phyloP scores from a whole-genome alignment of 805 yeast species.

The Yarrowia porcina region DNA sequence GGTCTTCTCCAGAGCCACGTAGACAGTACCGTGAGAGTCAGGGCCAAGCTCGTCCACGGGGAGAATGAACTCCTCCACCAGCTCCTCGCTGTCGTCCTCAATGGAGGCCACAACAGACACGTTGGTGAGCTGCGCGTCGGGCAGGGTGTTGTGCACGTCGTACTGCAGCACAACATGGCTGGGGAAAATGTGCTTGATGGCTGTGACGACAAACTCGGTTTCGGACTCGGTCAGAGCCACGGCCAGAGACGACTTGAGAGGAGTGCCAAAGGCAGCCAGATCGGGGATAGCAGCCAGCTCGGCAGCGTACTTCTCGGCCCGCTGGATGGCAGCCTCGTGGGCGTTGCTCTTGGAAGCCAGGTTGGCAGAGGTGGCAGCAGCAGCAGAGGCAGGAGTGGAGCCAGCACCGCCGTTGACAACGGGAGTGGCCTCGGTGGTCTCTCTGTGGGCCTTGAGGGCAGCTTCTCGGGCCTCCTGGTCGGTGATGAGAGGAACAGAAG shows the following conservation, averaged over 20 bases:
- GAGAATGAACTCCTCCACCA: slow-evolving; percentile 67
- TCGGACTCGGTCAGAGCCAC: slow-evolving; percentile 82
- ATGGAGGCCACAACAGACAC: slow-evolving; percentile 56
- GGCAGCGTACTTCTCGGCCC: slow-evolving; percentile 49
- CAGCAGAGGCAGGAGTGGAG: slow-evolving; percentile 39
- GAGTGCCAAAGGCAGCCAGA: slow-evolving; percentile 65
- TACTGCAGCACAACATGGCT: slow-evolving; percentile 74
- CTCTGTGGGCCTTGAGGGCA: slow-evolving; percentile 46
- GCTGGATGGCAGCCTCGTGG: slow-evolving; percentile 30
- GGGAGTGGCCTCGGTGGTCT: slow-evolving; percentile 55
- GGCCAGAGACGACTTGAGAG: slow-evolving; percentile 64
- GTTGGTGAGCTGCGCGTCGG: slow-evolving; percentile 70
- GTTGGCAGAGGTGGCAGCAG: slow-evolving; percentile 27
- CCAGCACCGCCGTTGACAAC: slow-evolving; percentile 36
- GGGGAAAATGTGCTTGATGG: slow-evolving; percentile 77
- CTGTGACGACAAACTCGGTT: slow-evolving; percentile 86
- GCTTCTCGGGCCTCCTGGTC: slow-evolving; percentile 42
- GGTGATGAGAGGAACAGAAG: slow-evolving; percentile 53
- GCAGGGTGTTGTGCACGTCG: slow-evolving; percentile 78
- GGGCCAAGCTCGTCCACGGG: slow-evolving; percentile 74
- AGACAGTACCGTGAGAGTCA: slow-evolving; percentile 66
- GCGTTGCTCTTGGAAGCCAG: slow-evolving; percentile 29
- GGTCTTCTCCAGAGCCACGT: slow-evolving; percentile 69
- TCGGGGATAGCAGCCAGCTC: slow-evolving; percentile 71
- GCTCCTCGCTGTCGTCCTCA: slow-evolving; percentile 46